A percentile compares a stretch with the other conserved stretches of the same genome.
Conservation (phyloP, 805 yeast species). For the Nakazawaea laoshanensis region DNA sequence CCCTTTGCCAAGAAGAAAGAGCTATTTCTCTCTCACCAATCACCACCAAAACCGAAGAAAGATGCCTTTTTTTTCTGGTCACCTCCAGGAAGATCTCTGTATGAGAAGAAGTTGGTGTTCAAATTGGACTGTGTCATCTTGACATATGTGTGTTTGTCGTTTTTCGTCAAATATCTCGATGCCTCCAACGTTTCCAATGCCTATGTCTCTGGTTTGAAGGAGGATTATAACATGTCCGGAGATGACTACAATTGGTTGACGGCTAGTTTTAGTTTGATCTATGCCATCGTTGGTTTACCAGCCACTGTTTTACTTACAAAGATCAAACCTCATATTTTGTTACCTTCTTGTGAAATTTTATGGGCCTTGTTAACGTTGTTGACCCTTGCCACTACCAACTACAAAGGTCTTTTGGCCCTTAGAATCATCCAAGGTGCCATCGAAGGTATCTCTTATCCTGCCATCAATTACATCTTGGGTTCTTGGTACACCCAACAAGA, state of each 20-base stretch:
- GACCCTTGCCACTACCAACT: constrained; percentile 18
- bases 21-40: not conserved
- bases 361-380: constrained; percentile 23
- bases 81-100: constrained; percentile 5
- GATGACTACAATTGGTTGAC: constrained; percentile 18
- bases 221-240: constrained; percentile 25
- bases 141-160: constrained; percentile 30
- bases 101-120: constrained; percentile 8
- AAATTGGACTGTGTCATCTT: constrained; percentile 18
- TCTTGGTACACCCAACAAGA: constrained; percentile 48
- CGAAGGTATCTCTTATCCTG: constrained; percentile 59
- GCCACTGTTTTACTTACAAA: constrained; percentile 9
- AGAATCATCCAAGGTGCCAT: constrained; percentile 58
- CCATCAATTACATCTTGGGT: constrained; percentile 51
- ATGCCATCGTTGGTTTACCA: constrained; percentile 12
- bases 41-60: not conserved
- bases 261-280: constrained; percentile 16
- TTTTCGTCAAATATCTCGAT: constrained; percentile 50
- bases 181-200: constrained; percentile 49
- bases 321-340: constrained; percentile 9
- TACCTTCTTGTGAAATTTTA: constrained; percentile 16
- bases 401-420: constrained; percentile 44
- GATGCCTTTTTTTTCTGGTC: constrained; percentile 1
- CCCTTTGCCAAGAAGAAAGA: constrained; percentile 4
- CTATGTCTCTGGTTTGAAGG: constrained; percentile 62